Evolutionary conservation across 2,329 filamentous ascomycete genomes (phyloP).

Genomic region (Catunica adiposa): DNA sequence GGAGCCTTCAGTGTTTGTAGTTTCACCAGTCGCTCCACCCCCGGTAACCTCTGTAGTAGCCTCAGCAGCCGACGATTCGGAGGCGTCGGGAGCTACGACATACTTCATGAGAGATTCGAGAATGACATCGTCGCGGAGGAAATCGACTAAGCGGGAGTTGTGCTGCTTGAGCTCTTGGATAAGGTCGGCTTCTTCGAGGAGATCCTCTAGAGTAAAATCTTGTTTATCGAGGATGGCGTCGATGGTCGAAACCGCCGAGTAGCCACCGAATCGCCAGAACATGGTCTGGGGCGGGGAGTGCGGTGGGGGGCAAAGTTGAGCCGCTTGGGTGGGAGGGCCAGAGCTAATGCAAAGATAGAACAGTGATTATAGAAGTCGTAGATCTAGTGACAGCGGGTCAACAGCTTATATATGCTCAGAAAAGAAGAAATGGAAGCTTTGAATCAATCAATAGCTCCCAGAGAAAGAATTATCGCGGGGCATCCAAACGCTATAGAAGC

Average conservation of each 20-base stretch:
- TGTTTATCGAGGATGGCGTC: constrained; percentile 94
- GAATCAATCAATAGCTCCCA: too few relatives aligned
- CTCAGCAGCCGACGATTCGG: constrained; percentile 31
- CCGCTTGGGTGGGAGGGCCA: too few relatives aligned
- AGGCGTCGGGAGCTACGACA: constrained; percentile 53
- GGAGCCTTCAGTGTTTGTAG: too few relatives aligned
- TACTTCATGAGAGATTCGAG: constrained; percentile 78
- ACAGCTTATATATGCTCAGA: too few relatives aligned
- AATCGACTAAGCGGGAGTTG: constrained; percentile 95
- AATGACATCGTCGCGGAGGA: constrained; percentile 71
- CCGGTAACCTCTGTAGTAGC: constrained; percentile 28
- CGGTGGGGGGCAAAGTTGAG: too few relatives aligned
- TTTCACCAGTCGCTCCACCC: too few relatives aligned
- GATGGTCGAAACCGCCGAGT: constrained; percentile 92
- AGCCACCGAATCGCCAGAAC: constrained; percentile 99
- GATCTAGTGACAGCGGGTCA: too few relatives aligned
- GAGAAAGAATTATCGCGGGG: too few relatives aligned
- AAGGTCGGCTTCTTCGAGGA: constrained; percentile 88
- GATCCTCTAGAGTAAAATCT: constrained; percentile 85
- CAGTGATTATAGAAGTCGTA: too few relatives aligned
- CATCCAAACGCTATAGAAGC: too few relatives aligned
- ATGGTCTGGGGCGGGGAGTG: constrained; percentile 41
- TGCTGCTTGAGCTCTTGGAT: constrained; percentile 97
- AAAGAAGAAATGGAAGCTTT: too few relatives aligned
- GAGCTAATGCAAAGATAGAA: too few relatives aligned